Conservation (phyloP, 106 monocot genomes). For the Iris macrosiphon region DNA sequence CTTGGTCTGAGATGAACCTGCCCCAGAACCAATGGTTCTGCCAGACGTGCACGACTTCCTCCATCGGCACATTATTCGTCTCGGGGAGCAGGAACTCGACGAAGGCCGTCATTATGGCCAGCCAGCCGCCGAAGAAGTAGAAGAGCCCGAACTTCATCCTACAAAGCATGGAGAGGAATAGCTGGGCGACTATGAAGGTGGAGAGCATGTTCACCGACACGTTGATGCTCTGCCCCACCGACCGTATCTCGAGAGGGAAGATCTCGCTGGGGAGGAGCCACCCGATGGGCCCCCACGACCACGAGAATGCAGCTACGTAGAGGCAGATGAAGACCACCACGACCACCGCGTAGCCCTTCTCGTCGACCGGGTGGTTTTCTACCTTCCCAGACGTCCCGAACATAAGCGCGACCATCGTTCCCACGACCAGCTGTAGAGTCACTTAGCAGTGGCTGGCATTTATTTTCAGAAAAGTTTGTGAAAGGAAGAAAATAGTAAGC, state of each 20-base stretch:
- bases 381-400: conserved; percentile 3
- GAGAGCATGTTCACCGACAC: conserved; percentile 4
- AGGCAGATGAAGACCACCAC: conserved; percentile 13
- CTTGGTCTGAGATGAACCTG: no score
- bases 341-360: not conserved
- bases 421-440: conserved; percentile 31
- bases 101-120: not conserved
- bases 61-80: conserved; percentile 7
- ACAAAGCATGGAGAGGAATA: conserved; percentile 5
- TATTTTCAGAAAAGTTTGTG: not conserved
- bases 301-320: conserved; percentile 20
- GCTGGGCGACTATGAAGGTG: not conserved
- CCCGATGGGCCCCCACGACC: conserved; percentile 16
- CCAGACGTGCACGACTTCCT: not conserved
- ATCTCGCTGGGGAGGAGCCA: conserved; percentile 15
- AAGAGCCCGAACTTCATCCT: conserved; percentile 6
- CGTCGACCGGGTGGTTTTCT: not conserved
- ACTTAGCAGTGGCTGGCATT: not conserved
- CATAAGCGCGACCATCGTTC: not conserved
- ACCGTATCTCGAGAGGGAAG: no score
- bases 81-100: not conserved
- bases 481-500: no score
- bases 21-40: no score
- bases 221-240: no score
- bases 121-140: conserved; percentile 3